Evolutionary conservation across 371 early-diverging fungal species (phyloP), one percentile per base, ranked within the genome.

Genomic region (Entomophthora muscae): DNA sequence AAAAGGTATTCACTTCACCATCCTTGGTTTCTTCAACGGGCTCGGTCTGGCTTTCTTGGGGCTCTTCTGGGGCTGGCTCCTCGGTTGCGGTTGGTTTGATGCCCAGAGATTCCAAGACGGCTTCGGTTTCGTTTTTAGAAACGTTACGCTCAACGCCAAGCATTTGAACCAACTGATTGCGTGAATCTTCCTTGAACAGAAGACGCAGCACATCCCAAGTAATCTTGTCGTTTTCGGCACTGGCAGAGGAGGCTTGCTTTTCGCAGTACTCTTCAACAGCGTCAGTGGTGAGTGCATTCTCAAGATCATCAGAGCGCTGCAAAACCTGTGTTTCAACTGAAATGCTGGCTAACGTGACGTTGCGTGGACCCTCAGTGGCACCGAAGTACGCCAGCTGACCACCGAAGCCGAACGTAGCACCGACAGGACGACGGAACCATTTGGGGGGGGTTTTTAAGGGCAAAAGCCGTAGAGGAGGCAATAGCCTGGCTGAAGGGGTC

Each of bases 361-460:
- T 64, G 64, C n/a, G 66, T 27, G 32, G 65, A 67, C 5, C 70
- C 66, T 65, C 70, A 53, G 75, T 72, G 32, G 69, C 24, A 31
- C 73, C 73, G 68, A 91, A 90, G 23, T 76, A 72, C 21, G 88
- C 87, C 23, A 98, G 76, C 68, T 88, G 85, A 29, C 90, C 90
- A 65, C 95, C 93, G 66, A 93, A 95, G 7, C 89, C 89, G 76
- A 90, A 98, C 0, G 84, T 76, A 1, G 86, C 92, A 17, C 95
- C 93, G 0, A 83, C 85, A 21, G 95, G 95, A 2, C 94, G 79
- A 33, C 90, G 83, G 24, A 93, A 81, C 98, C 98, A 98, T 75
- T 91, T 93, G 31, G 98, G 97, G 52, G 96, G 90, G 42, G 28
- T 86, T 82, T 64, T 84, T 86, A 24, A 96, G 78, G 7, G 78